Evolutionary conservation across 148 eudicot species (phyloP).

Genomic region (Vaccinium corymbosum): DNA sequence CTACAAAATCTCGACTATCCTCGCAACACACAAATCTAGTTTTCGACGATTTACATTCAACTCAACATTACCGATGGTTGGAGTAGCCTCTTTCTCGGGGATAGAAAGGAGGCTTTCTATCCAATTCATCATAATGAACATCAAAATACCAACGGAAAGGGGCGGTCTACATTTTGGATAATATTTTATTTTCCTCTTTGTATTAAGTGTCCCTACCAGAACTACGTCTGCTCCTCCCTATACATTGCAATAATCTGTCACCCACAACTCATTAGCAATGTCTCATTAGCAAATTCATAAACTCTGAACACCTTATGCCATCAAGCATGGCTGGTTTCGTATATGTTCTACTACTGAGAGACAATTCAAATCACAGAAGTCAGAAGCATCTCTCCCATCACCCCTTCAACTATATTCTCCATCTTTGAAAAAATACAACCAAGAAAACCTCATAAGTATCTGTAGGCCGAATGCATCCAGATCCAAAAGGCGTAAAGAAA

Average conservation of each 20-base stretch:
- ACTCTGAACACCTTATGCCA: not conserved
- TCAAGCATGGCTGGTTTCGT: not conserved
- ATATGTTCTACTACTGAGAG: not conserved
- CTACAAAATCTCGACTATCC: not conserved
- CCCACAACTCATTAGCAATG: conserved; percentile 9
- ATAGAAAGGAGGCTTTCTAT: too few relatives aligned
- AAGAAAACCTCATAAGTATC: not conserved
- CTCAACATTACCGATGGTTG: too few relatives aligned
- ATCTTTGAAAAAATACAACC: not conserved
- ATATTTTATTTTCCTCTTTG: not conserved
- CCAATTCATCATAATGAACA: too few relatives aligned
- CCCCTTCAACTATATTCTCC: not conserved
- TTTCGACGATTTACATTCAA: too few relatives aligned
- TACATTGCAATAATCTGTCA: conserved; percentile 1
- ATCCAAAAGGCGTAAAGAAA: not conserved
- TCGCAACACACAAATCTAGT: not conserved
- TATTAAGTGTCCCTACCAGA: not conserved
- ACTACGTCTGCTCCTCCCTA: not conserved
- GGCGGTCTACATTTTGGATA: not conserved
- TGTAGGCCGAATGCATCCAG: not conserved
- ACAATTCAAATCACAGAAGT: not conserved
- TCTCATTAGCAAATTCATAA: conserved; percentile 8
- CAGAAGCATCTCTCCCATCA: not conserved
- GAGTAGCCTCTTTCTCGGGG: too few relatives aligned
- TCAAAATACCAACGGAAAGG: not conserved